These are phyloP conservation scores for Arthrobotrys entomopaga DNA, from an alignment of 2,329 filamentous ascomycete genomes.

Conservation along the genomic window DNA sequence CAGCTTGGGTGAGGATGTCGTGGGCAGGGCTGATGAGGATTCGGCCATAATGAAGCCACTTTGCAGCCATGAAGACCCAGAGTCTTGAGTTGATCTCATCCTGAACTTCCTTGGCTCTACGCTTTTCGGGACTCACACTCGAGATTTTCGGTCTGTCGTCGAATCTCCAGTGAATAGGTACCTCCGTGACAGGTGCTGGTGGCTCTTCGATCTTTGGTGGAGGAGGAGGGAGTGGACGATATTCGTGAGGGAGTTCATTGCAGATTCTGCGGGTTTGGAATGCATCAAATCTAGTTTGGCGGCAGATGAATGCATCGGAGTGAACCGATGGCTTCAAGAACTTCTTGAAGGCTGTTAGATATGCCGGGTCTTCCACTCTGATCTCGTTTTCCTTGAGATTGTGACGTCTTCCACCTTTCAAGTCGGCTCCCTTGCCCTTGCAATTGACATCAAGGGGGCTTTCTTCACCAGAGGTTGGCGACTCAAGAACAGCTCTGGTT, in stretches of 20 bases:
- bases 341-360: slow-evolving; percentile 86
- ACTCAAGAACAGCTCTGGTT: slow-evolving; percentile 30
- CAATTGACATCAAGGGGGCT: slow-evolving; percentile 27
- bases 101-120: slow-evolving; percentile 54
- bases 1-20: slow-evolving; percentile 59
- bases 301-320: slow-evolving; percentile 83
- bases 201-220: slow-evolving; percentile 69
- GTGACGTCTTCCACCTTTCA: slow-evolving; percentile 36
- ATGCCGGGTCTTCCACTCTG: slow-evolving; percentile 73
- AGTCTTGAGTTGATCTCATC: slow-evolving; percentile 66
- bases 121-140: slow-evolving; percentile 73
- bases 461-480: slow-evolving; percentile 49
- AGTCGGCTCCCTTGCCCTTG: slow-evolving; percentile 34
- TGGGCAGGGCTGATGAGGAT: slow-evolving; percentile 69
- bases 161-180: slow-evolving; percentile 65
- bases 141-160: slow-evolving; percentile 81
- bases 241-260: slow-evolving; percentile 85
- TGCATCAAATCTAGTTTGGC: slow-evolving; percentile 85
- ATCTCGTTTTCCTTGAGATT: slow-evolving; percentile 55
- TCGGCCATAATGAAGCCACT: slow-evolving; percentile 70
- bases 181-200: slow-evolving; percentile 69
- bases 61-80: slow-evolving; percentile 73
- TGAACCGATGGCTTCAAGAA: slow-evolving; percentile 73
- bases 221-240: slow-evolving; percentile 74
- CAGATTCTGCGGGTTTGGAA: slow-evolving; percentile 84